Percentiles rank a stretch among this genome's conserved stretches.
Conservation (phyloP, 139 green algal species). For the Pseudopediastrum boryanum region DNA sequence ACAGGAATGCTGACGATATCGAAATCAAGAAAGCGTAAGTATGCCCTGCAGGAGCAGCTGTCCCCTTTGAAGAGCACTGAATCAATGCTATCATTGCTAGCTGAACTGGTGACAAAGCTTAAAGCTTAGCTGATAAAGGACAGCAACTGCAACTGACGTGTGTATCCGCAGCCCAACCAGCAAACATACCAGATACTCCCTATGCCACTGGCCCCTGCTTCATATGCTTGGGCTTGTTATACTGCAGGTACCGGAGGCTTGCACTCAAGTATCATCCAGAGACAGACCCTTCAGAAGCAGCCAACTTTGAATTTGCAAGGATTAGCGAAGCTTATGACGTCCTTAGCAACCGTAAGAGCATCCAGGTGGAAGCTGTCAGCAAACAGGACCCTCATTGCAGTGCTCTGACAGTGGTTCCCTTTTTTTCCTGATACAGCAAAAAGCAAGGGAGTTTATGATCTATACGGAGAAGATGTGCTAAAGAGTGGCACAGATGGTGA, state of each 20-base stretch:
- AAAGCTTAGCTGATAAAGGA: too few relatives aligned
- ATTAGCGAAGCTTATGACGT: conserved; percentile 81
- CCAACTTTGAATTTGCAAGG: conserved; percentile 54
- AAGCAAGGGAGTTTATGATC: conserved; percentile 74
- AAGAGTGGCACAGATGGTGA: conserved; percentile 61
- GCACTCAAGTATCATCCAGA: conserved; percentile 80
- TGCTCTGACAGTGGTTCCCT: not conserved
- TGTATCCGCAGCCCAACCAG: too few relatives aligned
- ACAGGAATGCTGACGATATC: conserved; percentile 65
- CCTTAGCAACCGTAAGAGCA: conserved; percentile 61
- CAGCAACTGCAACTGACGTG: too few relatives aligned
- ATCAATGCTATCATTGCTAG: too few relatives aligned
- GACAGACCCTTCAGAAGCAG: conserved; percentile 43
- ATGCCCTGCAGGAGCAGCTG: too few relatives aligned
- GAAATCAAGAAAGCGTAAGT: conserved; percentile 77
- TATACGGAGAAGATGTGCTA: conserved; percentile 75
- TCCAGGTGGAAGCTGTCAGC: not conserved
- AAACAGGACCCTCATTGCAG: not conserved
- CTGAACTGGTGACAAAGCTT: too few relatives aligned
- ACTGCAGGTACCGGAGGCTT: conserved; percentile 67
- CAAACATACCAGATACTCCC: too few relatives aligned
- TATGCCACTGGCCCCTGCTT: too few relatives aligned
- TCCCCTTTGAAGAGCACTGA: too few relatives aligned
- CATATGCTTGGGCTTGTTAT: not conserved
- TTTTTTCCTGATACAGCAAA: conserved; percentile 57